These are phyloP conservation scores for Adansonia rubrostipa DNA, from an alignment of 441 rosid genomes.

Conservation along the genomic window DNA sequence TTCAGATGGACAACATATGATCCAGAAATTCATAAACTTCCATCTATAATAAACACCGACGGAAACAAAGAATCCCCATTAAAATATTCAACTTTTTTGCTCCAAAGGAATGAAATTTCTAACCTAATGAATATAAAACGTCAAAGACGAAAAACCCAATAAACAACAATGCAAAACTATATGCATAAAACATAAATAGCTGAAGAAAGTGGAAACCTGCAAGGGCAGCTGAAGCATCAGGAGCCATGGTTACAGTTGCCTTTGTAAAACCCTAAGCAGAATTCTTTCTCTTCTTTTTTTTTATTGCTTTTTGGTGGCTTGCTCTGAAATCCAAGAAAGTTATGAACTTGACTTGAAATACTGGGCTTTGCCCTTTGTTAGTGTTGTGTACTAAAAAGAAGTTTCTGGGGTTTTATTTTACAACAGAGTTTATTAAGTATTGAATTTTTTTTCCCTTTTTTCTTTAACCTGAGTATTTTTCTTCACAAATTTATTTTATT, in stretches of 20 bases:
- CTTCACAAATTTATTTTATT: background rate
- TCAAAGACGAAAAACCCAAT: constrained; percentile 12
- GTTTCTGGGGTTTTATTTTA: background rate
- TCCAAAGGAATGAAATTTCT: constrained; percentile 19
- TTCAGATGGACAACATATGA: background rate
- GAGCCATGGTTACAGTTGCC: constrained; percentile 47
- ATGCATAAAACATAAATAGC: background rate
- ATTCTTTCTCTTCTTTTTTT: background rate
- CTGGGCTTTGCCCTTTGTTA: background rate
- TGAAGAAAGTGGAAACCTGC: constrained; percentile 48
- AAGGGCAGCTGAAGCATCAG: constrained; percentile 71
- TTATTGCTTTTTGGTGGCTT: background rate
- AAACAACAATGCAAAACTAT: constrained; percentile 1
- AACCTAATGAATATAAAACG: constrained; percentile 12
- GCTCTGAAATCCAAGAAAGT: background rate
- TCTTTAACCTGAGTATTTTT: background rate
- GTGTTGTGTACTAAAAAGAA: background rate
- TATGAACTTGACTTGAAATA: background rate
- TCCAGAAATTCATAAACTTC: background rate
- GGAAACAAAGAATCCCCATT: background rate
- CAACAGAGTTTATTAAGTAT: too few relatives aligned
- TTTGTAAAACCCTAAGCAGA: constrained; percentile 7
- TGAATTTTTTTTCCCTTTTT: background rate
- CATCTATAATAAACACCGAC: background rate
- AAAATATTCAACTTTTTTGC: constrained; percentile 10